Evolutionary conservation across 2,329 filamentous ascomycete species (phyloP), one percentile per base, ranked within the genome.

Genomic region (Pseudovirgaria hyperparasitica): DNA sequence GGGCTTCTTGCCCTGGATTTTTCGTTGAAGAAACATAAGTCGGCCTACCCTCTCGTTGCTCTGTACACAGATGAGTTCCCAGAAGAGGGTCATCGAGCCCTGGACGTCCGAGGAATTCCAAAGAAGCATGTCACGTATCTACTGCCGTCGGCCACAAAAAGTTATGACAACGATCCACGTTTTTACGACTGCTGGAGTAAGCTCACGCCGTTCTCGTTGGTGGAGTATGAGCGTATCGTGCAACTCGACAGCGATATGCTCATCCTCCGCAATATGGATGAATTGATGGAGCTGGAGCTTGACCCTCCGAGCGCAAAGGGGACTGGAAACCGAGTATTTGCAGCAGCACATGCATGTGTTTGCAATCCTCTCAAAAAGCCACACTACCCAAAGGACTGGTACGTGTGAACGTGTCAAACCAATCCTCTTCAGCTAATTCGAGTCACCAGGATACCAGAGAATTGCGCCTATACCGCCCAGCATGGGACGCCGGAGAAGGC

Each of bases 181-280:
- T 92, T 92, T 65, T 77, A 82, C 56, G 82, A 92, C 54, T 85
- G 78, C 64, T 93, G 84, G 82, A 81, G 69, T 54, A 93, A 92
- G 57, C 70, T 93, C 16, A 70, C 76, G 10, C 73, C 79, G 5
- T 93, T 92, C 51, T 74, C 70, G 13, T 63, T 92, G 17, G 65
- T 65, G 11, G 73, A 86, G 49, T 92, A 86, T 57, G 65, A 76
- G 15, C 70, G 84, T 21, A 71, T 92, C 18, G 79, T 92, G 19
- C 79, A 84, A 56, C 65, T 93, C 29, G 85, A 93, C 57, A 79
- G 76, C 45, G 85, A 93, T 58, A 92, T 92, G 84, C 58, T 92
- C 26, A 73, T 82, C 6, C 55, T 76, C 38, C 65, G 65, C 43
- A 92, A 92, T 55, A 92, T 93, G 81, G 85, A 92, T 50, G 84